phyloP scores from a whole-genome alignment of 2,329 filamentous ascomycete genomes.

The Beauveria rudraprayagi region DNA sequence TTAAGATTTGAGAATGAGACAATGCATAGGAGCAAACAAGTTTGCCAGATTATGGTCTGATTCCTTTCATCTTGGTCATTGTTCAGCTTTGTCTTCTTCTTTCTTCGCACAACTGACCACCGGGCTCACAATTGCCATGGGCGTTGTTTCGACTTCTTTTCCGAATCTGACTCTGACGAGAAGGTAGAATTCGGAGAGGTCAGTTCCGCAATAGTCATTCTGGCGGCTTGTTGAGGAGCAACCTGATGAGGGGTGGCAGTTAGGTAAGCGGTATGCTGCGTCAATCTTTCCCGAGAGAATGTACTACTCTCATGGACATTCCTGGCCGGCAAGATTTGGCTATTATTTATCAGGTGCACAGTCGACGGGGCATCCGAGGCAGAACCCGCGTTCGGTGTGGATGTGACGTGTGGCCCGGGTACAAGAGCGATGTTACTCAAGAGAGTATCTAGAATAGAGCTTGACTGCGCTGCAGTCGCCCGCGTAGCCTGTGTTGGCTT shows the following conservation, averaged over 20 bases:
- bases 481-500: not conserved
- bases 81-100: too few relatives aligned
- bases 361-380: not conserved
- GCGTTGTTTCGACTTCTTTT: not conserved
- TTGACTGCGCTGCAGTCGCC: not conserved
- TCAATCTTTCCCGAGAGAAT: too few relatives aligned
- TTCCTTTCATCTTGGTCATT: not conserved
- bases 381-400: not conserved
- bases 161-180: not conserved
- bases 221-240: not conserved
- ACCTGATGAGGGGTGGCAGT: too few relatives aligned
- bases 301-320: too few relatives aligned
- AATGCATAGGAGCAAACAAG: too few relatives aligned
- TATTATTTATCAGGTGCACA: too few relatives aligned
- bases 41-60: too few relatives aligned
- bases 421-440: not conserved
- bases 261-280: too few relatives aligned
- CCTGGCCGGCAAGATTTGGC: not conserved
- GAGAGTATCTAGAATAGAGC: not conserved
- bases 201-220: not conserved
- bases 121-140: not conserved
- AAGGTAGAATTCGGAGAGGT: not conserved
- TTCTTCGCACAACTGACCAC: not conserved
- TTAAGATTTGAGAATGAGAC: too few relatives aligned
- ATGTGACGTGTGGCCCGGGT: not conserved